Evolutionary conservation across 2,329 filamentous ascomycete species (phyloP).

Genomic region (Colletotrichum sp.): DNA sequence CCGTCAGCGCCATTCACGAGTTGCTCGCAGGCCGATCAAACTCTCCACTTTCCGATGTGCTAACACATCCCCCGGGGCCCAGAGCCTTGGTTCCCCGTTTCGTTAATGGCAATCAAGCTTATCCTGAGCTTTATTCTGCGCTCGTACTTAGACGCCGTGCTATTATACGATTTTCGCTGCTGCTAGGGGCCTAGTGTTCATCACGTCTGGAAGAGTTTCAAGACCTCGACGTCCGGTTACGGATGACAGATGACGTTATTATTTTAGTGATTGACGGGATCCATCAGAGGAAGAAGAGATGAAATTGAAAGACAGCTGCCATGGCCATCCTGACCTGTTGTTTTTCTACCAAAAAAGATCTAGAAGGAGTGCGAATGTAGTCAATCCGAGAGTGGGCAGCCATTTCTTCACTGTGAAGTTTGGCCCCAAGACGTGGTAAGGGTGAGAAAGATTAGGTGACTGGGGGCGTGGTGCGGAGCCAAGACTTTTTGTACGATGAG

Average conservation of each 20-base stretch:
- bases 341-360: background rate
- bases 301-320: background rate
- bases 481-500: background rate
- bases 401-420: background rate
- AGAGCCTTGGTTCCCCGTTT: background rate
- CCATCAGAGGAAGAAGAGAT: background rate
- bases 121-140: background rate
- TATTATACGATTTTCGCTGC: background rate
- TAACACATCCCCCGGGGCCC: background rate
- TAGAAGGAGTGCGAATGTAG: background rate
- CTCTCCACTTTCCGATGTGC: background rate
- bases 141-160: background rate
- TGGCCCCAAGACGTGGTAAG: background rate
- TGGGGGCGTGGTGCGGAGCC: background rate
- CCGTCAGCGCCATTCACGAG: background rate
- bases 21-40: background rate
- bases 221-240: background rate
- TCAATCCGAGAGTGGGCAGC: background rate
- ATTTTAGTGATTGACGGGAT: background rate
- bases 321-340: background rate
- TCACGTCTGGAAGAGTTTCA: background rate
- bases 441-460: background rate
- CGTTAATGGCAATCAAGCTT: background rate
- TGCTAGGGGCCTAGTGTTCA: background rate
- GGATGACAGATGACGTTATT: background rate